A percentile compares a stretch with the other conserved stretches of the same genome.
Conservation (phyloP, 495 filamentous ascomycete species). For the Amorphotheca resinae region DNA sequence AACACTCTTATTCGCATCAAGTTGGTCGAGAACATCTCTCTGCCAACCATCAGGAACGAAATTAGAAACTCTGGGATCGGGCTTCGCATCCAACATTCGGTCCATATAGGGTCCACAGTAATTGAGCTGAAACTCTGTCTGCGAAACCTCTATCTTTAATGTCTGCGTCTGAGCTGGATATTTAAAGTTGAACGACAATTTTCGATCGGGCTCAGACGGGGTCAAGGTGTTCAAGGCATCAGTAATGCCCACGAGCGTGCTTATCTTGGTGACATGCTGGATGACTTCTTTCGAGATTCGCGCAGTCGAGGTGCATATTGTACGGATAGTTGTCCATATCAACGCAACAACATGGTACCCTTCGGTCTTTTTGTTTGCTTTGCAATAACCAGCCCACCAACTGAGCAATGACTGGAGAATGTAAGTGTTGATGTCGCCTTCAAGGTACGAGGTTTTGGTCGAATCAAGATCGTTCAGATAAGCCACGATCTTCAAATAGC, state of each 20-base stretch:
- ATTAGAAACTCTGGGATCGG: conserved; percentile 47
- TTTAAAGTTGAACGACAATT: conserved; percentile 18
- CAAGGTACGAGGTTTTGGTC: conserved; percentile 16
- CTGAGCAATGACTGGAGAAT: conserved; percentile 25
- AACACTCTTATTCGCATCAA: conserved; percentile 53
- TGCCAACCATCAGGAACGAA: conserved; percentile 73
- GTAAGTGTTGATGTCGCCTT: conserved; percentile 28
- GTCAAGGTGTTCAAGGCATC: conserved; percentile 11
- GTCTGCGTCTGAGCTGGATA: conserved; percentile 9
- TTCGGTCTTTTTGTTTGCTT: conserved; percentile 15
- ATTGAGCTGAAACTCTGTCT: conserved; percentile 27
- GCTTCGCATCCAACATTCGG: conserved; percentile 51
- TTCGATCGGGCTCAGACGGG: conserved; percentile 12
- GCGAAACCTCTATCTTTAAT: conserved; percentile 11
- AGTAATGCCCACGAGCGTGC: conserved; percentile 13
- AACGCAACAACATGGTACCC: conserved; percentile 25
- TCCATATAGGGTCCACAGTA: conserved; percentile 65
- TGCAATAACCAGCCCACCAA: conserved; percentile 24
- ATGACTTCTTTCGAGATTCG: conserved; percentile 12
- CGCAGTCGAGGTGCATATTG: conserved; percentile 12
- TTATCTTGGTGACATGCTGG: conserved; percentile 13
- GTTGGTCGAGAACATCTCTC: conserved; percentile 55
- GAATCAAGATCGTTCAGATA: conserved; percentile 25
- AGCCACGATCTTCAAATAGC: conserved; percentile 21
- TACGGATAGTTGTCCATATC: conserved; percentile 20